Evolutionary conservation across 805 yeast genomes (phyloP).

Genomic region (Yarrowia keelungensis): DNA sequence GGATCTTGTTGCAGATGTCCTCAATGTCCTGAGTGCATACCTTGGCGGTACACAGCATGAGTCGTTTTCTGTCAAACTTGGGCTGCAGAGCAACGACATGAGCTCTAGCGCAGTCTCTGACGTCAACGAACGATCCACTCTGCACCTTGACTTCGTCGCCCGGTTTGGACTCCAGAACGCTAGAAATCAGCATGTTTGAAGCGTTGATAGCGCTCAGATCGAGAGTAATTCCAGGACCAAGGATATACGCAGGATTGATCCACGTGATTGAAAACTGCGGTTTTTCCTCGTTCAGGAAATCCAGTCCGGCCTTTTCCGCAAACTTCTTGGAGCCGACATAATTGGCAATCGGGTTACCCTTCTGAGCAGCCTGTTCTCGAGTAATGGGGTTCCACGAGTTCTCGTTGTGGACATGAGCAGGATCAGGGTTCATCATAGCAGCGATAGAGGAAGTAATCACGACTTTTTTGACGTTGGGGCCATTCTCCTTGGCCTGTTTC

Average conservation of each 20-base stretch:
- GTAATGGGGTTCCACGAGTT: slow-evolving; percentile 52
- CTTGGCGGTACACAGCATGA: slow-evolving; percentile 42
- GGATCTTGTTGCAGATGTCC: slow-evolving; percentile 40
- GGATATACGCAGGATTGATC: slow-evolving; percentile 48
- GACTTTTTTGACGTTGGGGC: slow-evolving; percentile 49
- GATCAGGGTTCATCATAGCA: slow-evolving; percentile 51
- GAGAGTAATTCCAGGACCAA: slow-evolving; percentile 49
- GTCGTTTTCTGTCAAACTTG: slow-evolving; percentile 44
- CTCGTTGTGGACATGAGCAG: slow-evolving; percentile 47
- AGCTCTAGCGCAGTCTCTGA: slow-evolving; percentile 66
- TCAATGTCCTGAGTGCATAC: slow-evolving; percentile 41
- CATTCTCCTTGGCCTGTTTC: slow-evolving; percentile 51
- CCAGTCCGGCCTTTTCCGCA: slow-evolving; percentile 67
- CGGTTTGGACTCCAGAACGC: not conserved
- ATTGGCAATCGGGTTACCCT: slow-evolving; percentile 17
- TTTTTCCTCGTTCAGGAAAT: slow-evolving; percentile 50
- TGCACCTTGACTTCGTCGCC: slow-evolving; percentile 41
- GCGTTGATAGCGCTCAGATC: slow-evolving; percentile 48
- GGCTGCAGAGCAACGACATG: slow-evolving; percentile 58
- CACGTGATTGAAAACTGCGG: slow-evolving; percentile 46
- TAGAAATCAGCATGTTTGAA: slow-evolving; percentile 44
- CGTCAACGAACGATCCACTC: slow-evolving; percentile 53
- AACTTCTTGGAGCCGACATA: slow-evolving; percentile 56
- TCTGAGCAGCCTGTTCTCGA: slow-evolving; percentile 44
- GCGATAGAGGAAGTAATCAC: slow-evolving; percentile 61